Evolutionary conservation across 2,329 filamentous ascomycete genomes (phyloP), one percentile per base, ranked within the genome.

Genomic region (Fusarium sp.): DNA sequence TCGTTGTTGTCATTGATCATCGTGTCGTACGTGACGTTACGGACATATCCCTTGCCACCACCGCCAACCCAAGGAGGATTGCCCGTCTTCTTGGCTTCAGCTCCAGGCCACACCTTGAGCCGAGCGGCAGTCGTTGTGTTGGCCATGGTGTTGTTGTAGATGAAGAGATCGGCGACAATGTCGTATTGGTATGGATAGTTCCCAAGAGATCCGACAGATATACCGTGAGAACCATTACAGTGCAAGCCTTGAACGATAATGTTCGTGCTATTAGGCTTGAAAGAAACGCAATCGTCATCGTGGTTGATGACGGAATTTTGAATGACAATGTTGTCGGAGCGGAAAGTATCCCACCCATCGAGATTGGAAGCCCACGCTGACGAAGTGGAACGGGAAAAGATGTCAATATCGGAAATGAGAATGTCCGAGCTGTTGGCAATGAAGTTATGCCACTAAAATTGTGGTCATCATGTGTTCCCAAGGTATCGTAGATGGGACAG

Each of bases 61-160:
- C 90, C 89, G 8, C 90, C 90, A 72, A 86, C 86, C 20, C 90
- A 79, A 2, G 87, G 84, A 4, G 77, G 59, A 31, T 31, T 31
- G 28, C 28, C 28, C 4, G 28, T 31, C 14, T 83, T 63, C 10
- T 50, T 10, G 3, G 57, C 57, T 13, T 49, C 54, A 11, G 51
- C 54, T 31, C 88, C 88, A 0, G 90, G 89, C 90, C 90, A 92
- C 66, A 92, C 90, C 78, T 92, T 92, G 80, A 93, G 91, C 62
- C 90, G 87, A 2, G 90, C 90, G 38, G 88, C 89, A 68, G 91
- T 87, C 55, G 85, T 80, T 5, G 86, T 84, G 70, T 90, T 87
- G 67, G 82, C 81, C 83, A 89, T 86, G 38, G 82, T 83, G 43
- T 84, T 81, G 69, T 90, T 89, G 78, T 84, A 87, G 56, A 91